phyloP scores from a whole-genome alignment of 441 rosid genomes.

The Capsella rubella region DNA sequence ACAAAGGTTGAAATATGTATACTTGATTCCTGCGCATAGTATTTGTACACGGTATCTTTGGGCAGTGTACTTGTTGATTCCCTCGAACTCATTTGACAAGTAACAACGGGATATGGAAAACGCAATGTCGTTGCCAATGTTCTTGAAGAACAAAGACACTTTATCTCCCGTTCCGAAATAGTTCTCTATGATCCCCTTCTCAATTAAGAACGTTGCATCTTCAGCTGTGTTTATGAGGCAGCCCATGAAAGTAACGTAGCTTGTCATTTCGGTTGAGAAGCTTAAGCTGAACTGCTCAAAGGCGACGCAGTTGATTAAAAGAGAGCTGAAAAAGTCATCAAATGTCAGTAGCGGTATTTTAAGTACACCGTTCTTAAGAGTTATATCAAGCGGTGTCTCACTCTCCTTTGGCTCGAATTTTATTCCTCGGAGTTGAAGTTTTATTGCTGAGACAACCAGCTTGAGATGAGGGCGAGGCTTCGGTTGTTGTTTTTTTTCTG shows the following conservation, averaged over 20 bases:
- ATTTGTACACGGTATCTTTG: constrained; percentile 44
- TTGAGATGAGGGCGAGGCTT: constrained; percentile 28
- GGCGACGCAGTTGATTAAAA: constrained; percentile 60
- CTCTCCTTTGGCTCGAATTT: constrained; percentile 46
- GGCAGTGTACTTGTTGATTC: constrained; percentile 51
- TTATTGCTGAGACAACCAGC: constrained; percentile 51
- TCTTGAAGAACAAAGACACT: constrained; percentile 52
- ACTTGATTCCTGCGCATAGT: constrained; percentile 58
- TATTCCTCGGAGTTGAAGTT: constrained; percentile 56
- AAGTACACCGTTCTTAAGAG: constrained; percentile 43
- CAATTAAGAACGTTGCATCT: constrained; percentile 56
- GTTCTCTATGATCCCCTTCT: constrained; percentile 55
- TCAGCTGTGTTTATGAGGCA: constrained; percentile 50
- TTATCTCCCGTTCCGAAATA: constrained; percentile 58
- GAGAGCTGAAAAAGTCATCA: constrained; percentile 57
- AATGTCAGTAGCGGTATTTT: constrained; percentile 50
- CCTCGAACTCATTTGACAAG: constrained; percentile 48
- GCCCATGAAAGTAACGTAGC: constrained; percentile 58
- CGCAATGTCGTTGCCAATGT: constrained; percentile 57
- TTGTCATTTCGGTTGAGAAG: constrained; percentile 52
- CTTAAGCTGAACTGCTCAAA: constrained; percentile 60
- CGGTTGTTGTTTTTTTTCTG: no score
- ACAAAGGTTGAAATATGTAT: constrained; percentile 58
- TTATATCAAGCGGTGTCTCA: constrained; percentile 50
- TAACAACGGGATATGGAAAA: constrained; percentile 53